Base-by-base conservation (phyloP, 495 filamentous ascomycete genomes). In the Rhypophila decipiens region DNA sequence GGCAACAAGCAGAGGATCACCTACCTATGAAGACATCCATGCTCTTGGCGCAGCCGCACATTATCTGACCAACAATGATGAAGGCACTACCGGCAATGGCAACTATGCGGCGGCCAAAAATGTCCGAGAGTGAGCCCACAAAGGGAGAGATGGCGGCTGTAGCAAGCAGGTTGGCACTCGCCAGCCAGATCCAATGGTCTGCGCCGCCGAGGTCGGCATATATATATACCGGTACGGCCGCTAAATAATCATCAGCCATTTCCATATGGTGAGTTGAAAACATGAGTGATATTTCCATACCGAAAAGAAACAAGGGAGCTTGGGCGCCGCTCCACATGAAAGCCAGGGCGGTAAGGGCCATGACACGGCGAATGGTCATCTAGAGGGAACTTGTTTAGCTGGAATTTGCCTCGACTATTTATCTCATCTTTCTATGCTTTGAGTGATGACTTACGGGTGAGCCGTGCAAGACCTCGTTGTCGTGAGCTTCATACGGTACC, bases 161-260 rank as follows among this genome's bases (percentile, higher is more conserved):
- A 34, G 81, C 70, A 8, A 88, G 75, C 3, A 88, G 66, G 54
- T 88, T 81, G 15, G 76, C 82, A 2, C 85, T 69, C 33, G 85
- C 75, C 69, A 87, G 80, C 84, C 84, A 87, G n/a, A 84, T 71
- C 78, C 79, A 87, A 53, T 80, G 66, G 58, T 84, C 78, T 9
- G 70, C 57, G 37, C 84, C 84, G 18, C 83, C 84, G 51, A 88
- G 80, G 15, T 79, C 74, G 9, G 63, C 56, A 57, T 86, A 85
- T 40, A 88, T 82, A 58, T 57, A 61, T 17, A 56, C 52, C 1
- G 60, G 60, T 0, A 46, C 60, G 12, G 48, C 51, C 34, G 52
- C 60, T 61, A 34, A 12, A n/a, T n/a, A 10, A 15, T 23, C 8
- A 37, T 17, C 1, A 33, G 39, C 17, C 18, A 24, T 33, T 13